Base-by-base conservation (phyloP, 768 basidiomycete genomes). In the Strobilomyces dryophilus region DNA sequence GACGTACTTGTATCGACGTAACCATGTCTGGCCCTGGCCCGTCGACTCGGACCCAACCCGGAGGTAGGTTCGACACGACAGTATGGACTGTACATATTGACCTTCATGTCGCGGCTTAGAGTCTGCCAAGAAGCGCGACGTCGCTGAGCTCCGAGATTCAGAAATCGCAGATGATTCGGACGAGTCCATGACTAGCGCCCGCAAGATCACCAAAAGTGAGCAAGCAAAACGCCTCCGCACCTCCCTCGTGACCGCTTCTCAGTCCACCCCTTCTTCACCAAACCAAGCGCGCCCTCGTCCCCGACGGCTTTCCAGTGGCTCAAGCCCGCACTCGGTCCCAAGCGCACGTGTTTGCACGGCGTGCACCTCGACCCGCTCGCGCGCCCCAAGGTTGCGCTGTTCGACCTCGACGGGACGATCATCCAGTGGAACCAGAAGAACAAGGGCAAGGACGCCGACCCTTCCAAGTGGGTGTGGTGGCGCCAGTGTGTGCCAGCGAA, bases 381-480 rank as follows among this genome's bases (percentile, higher is more conserved):
- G 8, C 71, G 69, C 1, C 34, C 74, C n/a, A 87, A 84, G 58
- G 79, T 92, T 31, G 87, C 89, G 10, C 79, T 84, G 12, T 89
- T 94, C 56, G 94, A 97, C 66, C 73, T 97, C 21, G 94, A 97
- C 64, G 92, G 89, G 3, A 94, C 92, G 0, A 61, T 95, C 54
- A 92, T 97, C 66, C 87, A 84, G 58, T 65, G 47, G 45, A 62
- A 53, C 45, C 56, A 45, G 46, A 64, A 47, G 32, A 55, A 51
- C 42, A 74, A 76, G 24, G 71, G 71, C 24, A 72, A 73, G 44
- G 67, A 66, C 29, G 62, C 66, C 21, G 46, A 59, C 1, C 64
- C 74, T 5, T 60, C 66, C 2, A 61, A 66, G 34, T 83, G 70
- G 52, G 79, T 77, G 53, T 87, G 91, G 89, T 94, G 92, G 91